Evolutionary conservation across 2,329 filamentous ascomycete genomes (phyloP), one percentile per base, ranked within the genome.

Genomic region (Calonectria pseudoreteaudii): DNA sequence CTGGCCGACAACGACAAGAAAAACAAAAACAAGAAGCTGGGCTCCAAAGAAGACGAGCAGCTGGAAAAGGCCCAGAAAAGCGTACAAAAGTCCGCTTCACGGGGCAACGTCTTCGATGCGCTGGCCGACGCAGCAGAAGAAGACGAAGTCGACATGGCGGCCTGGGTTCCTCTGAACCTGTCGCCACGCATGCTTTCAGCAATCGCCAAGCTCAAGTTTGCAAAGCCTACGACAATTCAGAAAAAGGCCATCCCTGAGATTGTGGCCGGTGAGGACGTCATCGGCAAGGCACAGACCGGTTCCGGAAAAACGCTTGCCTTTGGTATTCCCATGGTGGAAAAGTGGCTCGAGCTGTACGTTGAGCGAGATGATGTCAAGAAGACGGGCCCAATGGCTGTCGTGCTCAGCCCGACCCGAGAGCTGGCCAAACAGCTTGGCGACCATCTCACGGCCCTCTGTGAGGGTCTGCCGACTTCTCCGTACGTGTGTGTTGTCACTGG

Each of bases 231-330:
- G 0, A 85, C 90, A 0, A 98, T 99, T 72, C 97, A 99, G 83
- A 86, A 88, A 26, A 89, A 91, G 41, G 89, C 94, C 1, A 98
- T 99, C 78, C 96, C 97, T 0, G 90, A 94, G 68, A 94, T 98
- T 58, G 83, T 96, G 26, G 91, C 91, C 8, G 96, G 96, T 0
- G 94, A 94, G 82, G 96, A 99, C 84, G 93, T 98, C 20, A 94
- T 99, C 76, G 97, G 97, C 52, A 99, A 99, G 86, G 97, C 97
- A 2, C 94, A 96, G 14, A 99, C 97, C 0, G 97, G 97, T 77
- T 98, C 97, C 18, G 97, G 97, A 79, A 99, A 99, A 86, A 99
- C 97, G 0, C 87, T 99, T 56, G 96, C 97, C 0, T 99, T 98
- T 84, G 95, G 94, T 1, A 95, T 99, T 75, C 97, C 97, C 0